Evolutionary conservation across 169 alveolate genomes (phyloP), one percentile per base, ranked within the genome.

Genomic region (Eimeria sp.): DNA sequence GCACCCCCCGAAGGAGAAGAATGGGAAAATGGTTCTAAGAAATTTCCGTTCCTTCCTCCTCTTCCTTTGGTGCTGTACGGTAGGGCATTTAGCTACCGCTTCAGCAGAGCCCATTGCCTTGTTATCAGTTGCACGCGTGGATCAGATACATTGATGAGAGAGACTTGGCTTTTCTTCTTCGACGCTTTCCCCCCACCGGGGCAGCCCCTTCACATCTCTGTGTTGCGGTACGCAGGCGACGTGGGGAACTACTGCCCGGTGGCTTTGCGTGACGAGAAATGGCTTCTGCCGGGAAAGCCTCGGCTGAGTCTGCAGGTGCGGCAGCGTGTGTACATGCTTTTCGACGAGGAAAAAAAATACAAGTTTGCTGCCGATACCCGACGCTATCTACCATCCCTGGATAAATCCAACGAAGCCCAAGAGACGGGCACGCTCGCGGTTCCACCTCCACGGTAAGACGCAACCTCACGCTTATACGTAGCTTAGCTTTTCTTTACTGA

Each of bases 221-320:
- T 92, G 3, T 10, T 20, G 43, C 49, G 1, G 54, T 58, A 58
- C 49, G 34, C 84, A 92, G 95, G 95, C 34, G 95, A 92, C 67
- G 73, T 83, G 10, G 95, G 95, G 63, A 76, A 63, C 75, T 92
- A 92, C 83, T 92, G 95, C 83, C 95, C 95, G 3, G 95, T 92
- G n/a, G 63, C 90, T n/a, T 70, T 92, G 54, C 91, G 95, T 22
- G 91, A 83, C 43, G 90, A 92, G 91, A 76, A 65, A 61, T 92
- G 95, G 95, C 73, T 92, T 54, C 47, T 92, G 57, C 95, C 95
- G 25, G 95, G 95, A 54, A 61, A 75, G 86, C 95, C 95, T 45
- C 83, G 65, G 90, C 80, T 58, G 82, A 83, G 82, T 58, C 83
- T 92, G 73, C 78, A 76, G 51, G 95, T 92, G 45, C 90, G 89